Conservation (phyloP, 106 monocot genomes). For the Apostasia ramifera region DNA sequence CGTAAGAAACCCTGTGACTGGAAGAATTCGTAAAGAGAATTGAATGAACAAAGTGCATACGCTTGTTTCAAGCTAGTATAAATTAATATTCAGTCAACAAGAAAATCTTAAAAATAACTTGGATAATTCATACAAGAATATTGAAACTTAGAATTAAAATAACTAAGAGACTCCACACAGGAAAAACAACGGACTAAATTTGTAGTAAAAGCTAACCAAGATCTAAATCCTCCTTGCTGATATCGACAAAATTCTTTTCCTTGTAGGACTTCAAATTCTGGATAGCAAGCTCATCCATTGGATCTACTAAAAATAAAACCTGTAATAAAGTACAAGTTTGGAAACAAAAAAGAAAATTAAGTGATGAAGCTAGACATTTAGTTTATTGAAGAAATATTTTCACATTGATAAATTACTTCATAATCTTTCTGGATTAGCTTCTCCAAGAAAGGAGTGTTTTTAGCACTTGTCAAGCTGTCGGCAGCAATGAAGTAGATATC, state of each 20-base stretch:
- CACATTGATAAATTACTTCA: slow-evolving; percentile 38
- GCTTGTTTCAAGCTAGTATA: no score
- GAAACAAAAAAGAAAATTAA: neutral
- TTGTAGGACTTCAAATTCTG: slow-evolving; percentile 86
- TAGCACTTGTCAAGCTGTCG: slow-evolving; percentile 83
- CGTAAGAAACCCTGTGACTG: no score
- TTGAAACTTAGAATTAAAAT: no score
- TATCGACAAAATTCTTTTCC: slow-evolving; percentile 96
- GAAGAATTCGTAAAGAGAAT: no score
- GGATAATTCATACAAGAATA: no score
- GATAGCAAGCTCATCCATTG: slow-evolving; percentile 94
- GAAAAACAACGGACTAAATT: no score
- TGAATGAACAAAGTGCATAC: no score
- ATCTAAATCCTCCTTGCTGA: slow-evolving; percentile 98
- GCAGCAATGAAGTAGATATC: slow-evolving; percentile 88
- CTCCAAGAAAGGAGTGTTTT: slow-evolving; percentile 86
- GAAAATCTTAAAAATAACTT: no score
- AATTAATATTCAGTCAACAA: no score
- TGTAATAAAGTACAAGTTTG: slow-evolving; percentile 16
- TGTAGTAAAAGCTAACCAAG: slow-evolving; percentile 40
- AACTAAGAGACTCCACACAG: no score
- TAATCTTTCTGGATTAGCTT: slow-evolving; percentile 69
- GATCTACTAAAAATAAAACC: slow-evolving; percentile 91
- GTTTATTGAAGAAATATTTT: neutral
- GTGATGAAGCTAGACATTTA: neutral